Base-by-base conservation (phyloP, 2,329 filamentous ascomycete genomes). In the Raffaelea arxii region DNA sequence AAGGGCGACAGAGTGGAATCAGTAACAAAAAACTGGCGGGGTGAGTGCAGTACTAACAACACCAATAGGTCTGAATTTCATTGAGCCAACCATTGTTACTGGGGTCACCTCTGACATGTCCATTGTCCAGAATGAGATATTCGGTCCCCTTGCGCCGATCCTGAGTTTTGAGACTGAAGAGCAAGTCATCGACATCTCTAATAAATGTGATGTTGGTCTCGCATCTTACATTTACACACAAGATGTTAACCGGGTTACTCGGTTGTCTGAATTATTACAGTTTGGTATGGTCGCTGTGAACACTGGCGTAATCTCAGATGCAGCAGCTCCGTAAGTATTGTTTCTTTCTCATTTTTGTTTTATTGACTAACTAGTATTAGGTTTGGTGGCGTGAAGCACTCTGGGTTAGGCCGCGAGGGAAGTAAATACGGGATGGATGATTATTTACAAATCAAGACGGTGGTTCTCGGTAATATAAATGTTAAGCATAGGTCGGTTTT, bases 211-310 rank as follows among this genome's bases (percentile, higher is more conserved):
- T 44, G 90, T 97, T 30, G 92, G 92, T 1, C 74, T 98, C 27
- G 92, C 91, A 0, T 91, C 87, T 1, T 97, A 97, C 69, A 94
- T 98, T 70, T 97, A 87, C 72, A 89, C 78, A 6, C 65, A 68
- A 43, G 75, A 85, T 57, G 51, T 84, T 14, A 69, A 75, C 57
- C 66, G 82, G 6, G 72, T 78, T 23, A 67, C 71, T 55, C 70
- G 82, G 41, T 74, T 86, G 0, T 77, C 80, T 0, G 82, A 86
- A 65, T 72, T 73, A 16, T 67, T 94, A 32, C 84, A 94, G 61
- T 85, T 91, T 1, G 88, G 87, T 44, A 94, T 94, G 88, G 78
- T 94, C 1, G 87, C 86, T 47, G 79, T 90, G 49, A 91, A 91
- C 65, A 89, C 84, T 1, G 86, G 86, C 2, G 50, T 82, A 43